A percentile compares a stretch with the other conserved stretches of the same genome.
phyloP scores from a whole-genome alignment of 163 green algal species.

The Trebouxia gelatinosa region DNA sequence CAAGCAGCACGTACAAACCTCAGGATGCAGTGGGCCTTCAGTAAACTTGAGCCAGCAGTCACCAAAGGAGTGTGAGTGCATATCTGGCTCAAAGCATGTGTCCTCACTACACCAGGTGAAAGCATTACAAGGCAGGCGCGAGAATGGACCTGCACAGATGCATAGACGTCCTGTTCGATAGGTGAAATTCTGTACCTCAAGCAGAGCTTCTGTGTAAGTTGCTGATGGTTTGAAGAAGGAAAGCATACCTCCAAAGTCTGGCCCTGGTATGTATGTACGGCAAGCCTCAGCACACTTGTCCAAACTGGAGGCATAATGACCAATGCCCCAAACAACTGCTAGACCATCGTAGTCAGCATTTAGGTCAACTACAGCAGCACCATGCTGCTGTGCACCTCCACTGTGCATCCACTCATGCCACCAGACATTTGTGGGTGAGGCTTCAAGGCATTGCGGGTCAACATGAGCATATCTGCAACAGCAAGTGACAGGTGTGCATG shows the following conservation, averaged over 20 bases:
- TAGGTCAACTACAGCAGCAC: slow-evolving; percentile 65
- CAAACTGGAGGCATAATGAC: slow-evolving; percentile 53
- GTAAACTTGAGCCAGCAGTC: slow-evolving; percentile 92
- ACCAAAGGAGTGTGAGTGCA: slow-evolving; percentile 42
- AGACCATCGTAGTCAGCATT: slow-evolving; percentile 53
- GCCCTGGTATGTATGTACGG: slow-evolving; percentile 45
- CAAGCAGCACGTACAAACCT: slow-evolving; percentile 51
- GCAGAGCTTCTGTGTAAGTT: too few relatives aligned
- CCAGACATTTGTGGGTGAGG: slow-evolving; percentile 56
- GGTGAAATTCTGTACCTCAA: too few relatives aligned
- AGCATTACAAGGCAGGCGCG: slow-evolving; percentile 77
- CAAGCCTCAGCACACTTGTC: slow-evolving; percentile 70
- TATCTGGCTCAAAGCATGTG: slow-evolving; percentile 81
- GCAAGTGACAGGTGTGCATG: too few relatives aligned
- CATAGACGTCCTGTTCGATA: too few relatives aligned
- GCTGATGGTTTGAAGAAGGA: not conserved
- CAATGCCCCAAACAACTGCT: slow-evolving; percentile 64
- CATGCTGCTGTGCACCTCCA: slow-evolving; percentile 45
- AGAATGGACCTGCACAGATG: slow-evolving; percentile 61
- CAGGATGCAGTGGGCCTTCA: slow-evolving; percentile 68
- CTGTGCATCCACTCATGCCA: slow-evolving; percentile 41
- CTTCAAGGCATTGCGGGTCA: slow-evolving; percentile 66
- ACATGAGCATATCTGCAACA: slow-evolving; percentile 72
- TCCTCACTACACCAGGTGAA: slow-evolving; percentile 72
- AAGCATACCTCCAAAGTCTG: slow-evolving; percentile 1